These are phyloP conservation scores for Lactifluus piperatus DNA, from an alignment of 768 basidiomycete genomes.

Conservation along the genomic window DNA sequence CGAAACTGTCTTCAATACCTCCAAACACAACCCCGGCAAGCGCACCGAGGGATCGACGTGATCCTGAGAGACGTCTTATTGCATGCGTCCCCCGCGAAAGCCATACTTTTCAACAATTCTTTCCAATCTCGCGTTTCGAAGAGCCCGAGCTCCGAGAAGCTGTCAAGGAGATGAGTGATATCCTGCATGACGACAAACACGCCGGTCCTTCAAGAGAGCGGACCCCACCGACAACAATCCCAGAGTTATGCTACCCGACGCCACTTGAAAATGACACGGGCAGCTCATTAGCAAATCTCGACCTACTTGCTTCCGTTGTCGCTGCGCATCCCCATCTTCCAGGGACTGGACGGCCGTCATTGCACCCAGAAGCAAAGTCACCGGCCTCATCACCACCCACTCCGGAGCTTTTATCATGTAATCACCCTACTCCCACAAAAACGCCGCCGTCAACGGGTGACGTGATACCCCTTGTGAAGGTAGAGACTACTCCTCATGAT, in stretches of 20 bases:
- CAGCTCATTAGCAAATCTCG: constrained; percentile 11
- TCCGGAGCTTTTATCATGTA: background rate
- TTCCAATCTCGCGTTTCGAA: constrained; percentile 15
- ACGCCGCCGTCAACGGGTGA: background rate
- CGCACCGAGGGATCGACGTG: constrained; percentile 16
- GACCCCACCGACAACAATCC: background rate
- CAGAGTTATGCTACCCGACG: background rate
- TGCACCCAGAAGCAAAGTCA: background rate
- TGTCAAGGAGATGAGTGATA: constrained; percentile 11
- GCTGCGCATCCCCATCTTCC: constrained; percentile 13
- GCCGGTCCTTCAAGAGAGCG: constrained; percentile 8
- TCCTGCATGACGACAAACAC: background rate
- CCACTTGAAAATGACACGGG: background rate
- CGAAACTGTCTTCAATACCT: constrained; percentile 47
- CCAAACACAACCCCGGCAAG: constrained; percentile 33
- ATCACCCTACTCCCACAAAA: background rate
- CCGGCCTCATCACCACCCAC: background rate
- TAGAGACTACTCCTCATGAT: constrained; percentile 9
- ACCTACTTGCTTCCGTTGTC: constrained; percentile 16
- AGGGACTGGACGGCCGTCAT: background rate
- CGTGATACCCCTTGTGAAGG: constrained; percentile 1
- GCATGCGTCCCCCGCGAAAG: constrained; percentile 47
- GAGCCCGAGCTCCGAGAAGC: constrained; percentile 13
- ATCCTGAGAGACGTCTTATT: constrained; percentile 48
- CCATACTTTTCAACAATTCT: constrained; percentile 8